phyloP scores from a whole-genome alignment of 257 asterid genomes.

The Gardenia jasminoides region DNA sequence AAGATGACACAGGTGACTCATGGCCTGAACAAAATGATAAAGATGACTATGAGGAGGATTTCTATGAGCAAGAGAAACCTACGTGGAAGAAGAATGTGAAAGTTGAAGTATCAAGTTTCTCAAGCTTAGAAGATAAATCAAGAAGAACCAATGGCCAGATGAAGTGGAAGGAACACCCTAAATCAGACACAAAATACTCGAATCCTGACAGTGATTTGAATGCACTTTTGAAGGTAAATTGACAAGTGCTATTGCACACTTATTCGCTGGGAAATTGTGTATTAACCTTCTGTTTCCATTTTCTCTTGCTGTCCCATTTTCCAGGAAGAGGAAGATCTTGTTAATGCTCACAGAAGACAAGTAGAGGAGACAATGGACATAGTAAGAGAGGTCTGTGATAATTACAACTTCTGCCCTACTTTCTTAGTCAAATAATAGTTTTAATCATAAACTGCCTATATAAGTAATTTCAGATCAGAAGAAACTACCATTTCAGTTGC shows the following conservation, averaged over 20 bases:
- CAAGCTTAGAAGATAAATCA: slow-evolving; percentile 54
- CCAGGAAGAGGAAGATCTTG: slow-evolving; percentile 78
- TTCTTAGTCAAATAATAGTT: neutral
- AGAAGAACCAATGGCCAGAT: slow-evolving; percentile 62
- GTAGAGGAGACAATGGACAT: slow-evolving; percentile 59
- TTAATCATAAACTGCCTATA: neutral
- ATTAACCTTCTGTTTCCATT: slow-evolving; percentile 5
- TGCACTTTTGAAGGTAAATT: slow-evolving; percentile 71
- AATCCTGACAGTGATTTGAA: slow-evolving; percentile 58
- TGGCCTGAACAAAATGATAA: slow-evolving; percentile 85
- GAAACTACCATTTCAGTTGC: neutral
- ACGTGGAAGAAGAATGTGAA: slow-evolving; percentile 51
- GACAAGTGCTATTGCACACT: neutral
- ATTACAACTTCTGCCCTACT: neutral
- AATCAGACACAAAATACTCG: slow-evolving; percentile 52
- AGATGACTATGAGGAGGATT: slow-evolving; percentile 81
- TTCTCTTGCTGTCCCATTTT: slow-evolving; percentile 8
- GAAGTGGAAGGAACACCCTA: slow-evolving; percentile 77
- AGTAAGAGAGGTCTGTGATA: slow-evolving; percentile 67
- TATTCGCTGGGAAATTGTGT: neutral
- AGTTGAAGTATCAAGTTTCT: slow-evolving; percentile 48
- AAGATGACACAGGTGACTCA: slow-evolving; percentile 77
- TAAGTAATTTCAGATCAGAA: neutral
- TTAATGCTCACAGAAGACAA: slow-evolving; percentile 50
- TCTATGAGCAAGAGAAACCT: slow-evolving; percentile 73